phyloP scores from a whole-genome alignment of 441 rosid species.

The Arabidopsis lyrata region DNA sequence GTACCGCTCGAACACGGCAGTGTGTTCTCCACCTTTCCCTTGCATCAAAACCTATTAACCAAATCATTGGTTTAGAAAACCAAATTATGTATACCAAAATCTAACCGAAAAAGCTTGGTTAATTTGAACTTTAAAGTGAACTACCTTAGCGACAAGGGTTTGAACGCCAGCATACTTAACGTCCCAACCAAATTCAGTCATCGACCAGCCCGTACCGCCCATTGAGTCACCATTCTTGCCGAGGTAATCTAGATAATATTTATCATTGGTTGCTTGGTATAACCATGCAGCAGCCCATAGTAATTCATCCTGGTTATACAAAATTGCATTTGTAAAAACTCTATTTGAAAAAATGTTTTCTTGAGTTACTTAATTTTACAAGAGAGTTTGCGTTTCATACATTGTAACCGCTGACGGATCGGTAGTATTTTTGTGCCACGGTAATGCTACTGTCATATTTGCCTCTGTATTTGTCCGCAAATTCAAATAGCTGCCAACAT shows the following conservation, averaged over 20 bases:
- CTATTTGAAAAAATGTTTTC: not conserved
- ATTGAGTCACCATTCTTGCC: conserved; percentile 66
- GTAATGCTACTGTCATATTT: conserved; percentile 92
- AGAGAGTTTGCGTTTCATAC: conserved; percentile 33
- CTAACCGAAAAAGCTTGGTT: not conserved
- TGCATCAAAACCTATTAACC: conserved; percentile 70
- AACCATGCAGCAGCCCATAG: conserved; percentile 58
- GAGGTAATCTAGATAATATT: conserved; percentile 50
- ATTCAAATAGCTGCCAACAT: conserved; percentile 74
- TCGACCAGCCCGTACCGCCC: conserved; percentile 54
- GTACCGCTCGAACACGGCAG: conserved; percentile 64
- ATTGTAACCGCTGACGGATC: conserved; percentile 87
- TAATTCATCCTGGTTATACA: conserved; percentile 50
- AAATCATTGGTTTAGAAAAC: conserved; percentile 7
- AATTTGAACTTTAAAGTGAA: not conserved
- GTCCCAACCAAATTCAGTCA: conserved; percentile 52
- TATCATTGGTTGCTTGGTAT: conserved; percentile 49
- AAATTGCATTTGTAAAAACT: not conserved
- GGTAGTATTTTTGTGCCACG: conserved; percentile 84
- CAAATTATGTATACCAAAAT: conserved; percentile 6
- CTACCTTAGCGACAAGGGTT: conserved; percentile 64
- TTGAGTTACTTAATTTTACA: not conserved
- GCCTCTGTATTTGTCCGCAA: conserved; percentile 95
- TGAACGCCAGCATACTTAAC: conserved; percentile 55
- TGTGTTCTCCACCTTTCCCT: conserved; percentile 64